Conservation (phyloP, 2,329 filamentous ascomycete species). For the Aspergillus luchuensis region DNA sequence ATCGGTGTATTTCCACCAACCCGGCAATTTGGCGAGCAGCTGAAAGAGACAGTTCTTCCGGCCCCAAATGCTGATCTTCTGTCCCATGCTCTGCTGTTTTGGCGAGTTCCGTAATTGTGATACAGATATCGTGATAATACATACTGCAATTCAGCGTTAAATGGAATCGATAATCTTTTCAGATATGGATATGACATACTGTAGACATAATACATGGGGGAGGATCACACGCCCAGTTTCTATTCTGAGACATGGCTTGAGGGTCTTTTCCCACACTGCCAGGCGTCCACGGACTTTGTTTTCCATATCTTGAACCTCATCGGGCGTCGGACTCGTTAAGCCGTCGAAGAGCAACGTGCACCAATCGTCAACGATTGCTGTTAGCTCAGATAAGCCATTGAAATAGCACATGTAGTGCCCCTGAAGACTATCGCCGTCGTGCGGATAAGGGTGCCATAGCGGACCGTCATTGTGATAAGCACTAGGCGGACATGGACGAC, state of each 20-base stretch:
- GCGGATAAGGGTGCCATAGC: conserved; percentile 18
- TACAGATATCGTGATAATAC: neutral
- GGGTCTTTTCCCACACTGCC: neutral
- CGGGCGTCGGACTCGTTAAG: neutral
- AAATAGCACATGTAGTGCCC: conserved; percentile 15
- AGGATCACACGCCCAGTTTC: neutral
- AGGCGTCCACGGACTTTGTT: neutral
- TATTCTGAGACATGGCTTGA: neutral
- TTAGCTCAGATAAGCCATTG: conserved; percentile 3
- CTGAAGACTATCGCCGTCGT: neutral
- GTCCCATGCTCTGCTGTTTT: neutral
- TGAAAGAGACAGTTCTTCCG: conserved; percentile 16
- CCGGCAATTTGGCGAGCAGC: conserved; percentile 24
- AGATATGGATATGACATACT: neutral
- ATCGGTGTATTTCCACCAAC: conserved; percentile 23
- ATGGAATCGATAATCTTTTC: no score
- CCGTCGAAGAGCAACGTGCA: conserved; percentile 13
- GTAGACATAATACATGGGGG: neutral
- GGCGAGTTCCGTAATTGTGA: neutral
- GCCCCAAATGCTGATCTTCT: neutral
- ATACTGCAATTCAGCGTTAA: neutral
- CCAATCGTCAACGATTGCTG: conserved; percentile 6
- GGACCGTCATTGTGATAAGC: conserved; percentile 3
- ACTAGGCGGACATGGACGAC: neutral
- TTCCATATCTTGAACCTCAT: neutral